Evolutionary conservation across 1,139 yeast genomes (phyloP).

Genomic region (Kluyveromyces sp.): DNA sequence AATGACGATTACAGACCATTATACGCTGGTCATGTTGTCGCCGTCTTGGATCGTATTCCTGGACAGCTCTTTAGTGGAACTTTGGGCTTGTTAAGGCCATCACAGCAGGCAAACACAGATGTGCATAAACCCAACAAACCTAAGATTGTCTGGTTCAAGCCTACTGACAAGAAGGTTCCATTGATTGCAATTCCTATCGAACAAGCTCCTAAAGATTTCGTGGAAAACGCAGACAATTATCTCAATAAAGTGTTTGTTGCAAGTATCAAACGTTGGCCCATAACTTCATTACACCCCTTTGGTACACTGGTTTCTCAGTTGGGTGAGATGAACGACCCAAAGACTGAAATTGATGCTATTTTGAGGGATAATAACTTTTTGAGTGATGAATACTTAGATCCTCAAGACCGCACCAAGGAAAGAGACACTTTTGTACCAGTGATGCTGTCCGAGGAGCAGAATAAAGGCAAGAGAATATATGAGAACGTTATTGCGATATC

Average conservation of each 20-base stretch:
- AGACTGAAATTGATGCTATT: conserved; percentile 81
- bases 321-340: conserved; percentile 71
- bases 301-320: conserved; percentile 86
- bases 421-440: conserved; percentile 26
- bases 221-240: conserved; percentile 82
- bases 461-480: conserved; percentile 48
- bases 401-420: conserved; percentile 34
- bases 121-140: conserved; percentile 48
- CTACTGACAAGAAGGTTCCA: conserved; percentile 96
- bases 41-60: conserved; percentile 94
- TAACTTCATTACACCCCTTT: conserved; percentile 94
- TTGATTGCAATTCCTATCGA: conserved; percentile 97
- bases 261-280: conserved; percentile 97
- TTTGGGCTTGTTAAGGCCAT: conserved; percentile 85
- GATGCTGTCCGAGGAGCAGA: conserved; percentile 32
- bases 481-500: conserved; percentile 59
- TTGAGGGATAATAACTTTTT: conserved; percentile 88
- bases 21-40: conserved; percentile 97
- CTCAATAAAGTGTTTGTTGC: conserved; percentile 84
- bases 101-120: conserved; percentile 74
- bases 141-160: conserved; percentile 97
- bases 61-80: conserved; percentile 95
- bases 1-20: conserved; percentile 89
- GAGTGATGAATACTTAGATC: conserved; percentile 72
- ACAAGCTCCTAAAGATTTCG: conserved; percentile 93